These are phyloP conservation scores for Hemisphaericaspora subhashii DNA, from an alignment of 1,139 yeast species.

Conservation along the genomic window DNA sequence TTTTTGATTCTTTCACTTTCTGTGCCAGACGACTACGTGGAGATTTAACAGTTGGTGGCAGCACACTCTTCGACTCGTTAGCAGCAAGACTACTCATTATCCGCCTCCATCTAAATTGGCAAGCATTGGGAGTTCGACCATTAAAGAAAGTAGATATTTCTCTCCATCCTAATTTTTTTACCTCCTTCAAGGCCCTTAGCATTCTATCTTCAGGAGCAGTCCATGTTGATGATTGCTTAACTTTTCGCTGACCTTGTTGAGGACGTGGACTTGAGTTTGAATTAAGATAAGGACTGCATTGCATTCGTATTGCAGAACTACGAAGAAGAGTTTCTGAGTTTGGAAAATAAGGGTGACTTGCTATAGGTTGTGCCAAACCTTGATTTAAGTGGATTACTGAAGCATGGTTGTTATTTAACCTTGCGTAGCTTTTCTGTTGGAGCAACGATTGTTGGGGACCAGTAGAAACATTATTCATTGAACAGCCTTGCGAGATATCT, in stretches of 20 bases:
- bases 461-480: not conserved
- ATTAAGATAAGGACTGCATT: too few species aligned
- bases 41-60: not conserved
- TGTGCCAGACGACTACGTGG: not conserved
- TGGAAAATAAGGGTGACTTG: not conserved
- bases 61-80: not conserved
- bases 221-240: conserved; percentile 42
- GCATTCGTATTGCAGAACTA: not conserved
- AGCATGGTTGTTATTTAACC: not conserved
- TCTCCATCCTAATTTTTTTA: conserved; percentile 47
- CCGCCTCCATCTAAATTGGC: conserved; percentile 50
- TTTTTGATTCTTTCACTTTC: not conserved
- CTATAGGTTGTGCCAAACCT: not conserved
- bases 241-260: conserved; percentile 15
- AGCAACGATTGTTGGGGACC: not conserved
- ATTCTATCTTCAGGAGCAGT: conserved; percentile 40
- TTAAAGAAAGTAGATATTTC: conserved; percentile 43
- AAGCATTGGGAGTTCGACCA: conserved; percentile 48
- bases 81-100: conserved; percentile 31
- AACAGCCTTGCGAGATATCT: not conserved
- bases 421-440: not conserved
- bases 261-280: not conserved
- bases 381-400: not conserved
- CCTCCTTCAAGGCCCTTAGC: conserved; percentile 38
- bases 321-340: not conserved